Evolutionary conservation across 2,329 filamentous ascomycete genomes (phyloP).

Genomic region (Cladophialophora carrionii): DNA sequence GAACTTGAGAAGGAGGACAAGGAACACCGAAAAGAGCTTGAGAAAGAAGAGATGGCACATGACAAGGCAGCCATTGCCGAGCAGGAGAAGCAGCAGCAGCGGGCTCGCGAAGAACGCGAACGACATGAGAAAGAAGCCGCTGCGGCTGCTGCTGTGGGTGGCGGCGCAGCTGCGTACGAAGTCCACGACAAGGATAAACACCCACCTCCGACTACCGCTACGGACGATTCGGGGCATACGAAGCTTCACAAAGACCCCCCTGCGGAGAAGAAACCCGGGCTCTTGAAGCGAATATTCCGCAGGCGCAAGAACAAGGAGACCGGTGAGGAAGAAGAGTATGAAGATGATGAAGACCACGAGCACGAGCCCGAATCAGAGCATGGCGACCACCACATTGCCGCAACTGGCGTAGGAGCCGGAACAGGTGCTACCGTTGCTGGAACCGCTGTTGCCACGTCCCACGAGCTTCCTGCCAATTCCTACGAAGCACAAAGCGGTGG

Average conservation of each 20-base stretch:
- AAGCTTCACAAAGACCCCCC: conserved; percentile 33
- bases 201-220: conserved; percentile 8
- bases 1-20: conserved; percentile 27
- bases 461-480: conserved; percentile 3
- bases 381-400: conserved; percentile 13
- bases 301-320: conserved; percentile 39
- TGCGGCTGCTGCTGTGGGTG: conserved; percentile 21
- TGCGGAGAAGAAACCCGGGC: conserved; percentile 34
- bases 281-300: conserved; percentile 38
- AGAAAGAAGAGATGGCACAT: conserved; percentile 4
- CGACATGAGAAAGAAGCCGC: conserved; percentile 26
- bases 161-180: conserved; percentile 24
- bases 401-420: conserved; percentile 17
- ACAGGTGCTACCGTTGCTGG: conserved; percentile 15
- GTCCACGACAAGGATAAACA: conserved; percentile 25
- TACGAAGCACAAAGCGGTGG: conserved; percentile 28
- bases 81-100: conserved; percentile 20
- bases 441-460: conserved; percentile 13
- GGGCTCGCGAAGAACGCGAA: conserved; percentile 16
- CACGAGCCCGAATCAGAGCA: conserved; percentile 24
- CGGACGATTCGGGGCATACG: conserved; percentile 28
- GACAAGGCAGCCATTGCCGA: conserved; percentile 15
- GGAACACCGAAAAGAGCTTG: background rate
- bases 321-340: conserved; percentile 37
- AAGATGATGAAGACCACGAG: conserved; percentile 34